Base-by-base conservation (phyloP, 495 filamentous ascomycete genomes). In the Xylaria curta region DNA sequence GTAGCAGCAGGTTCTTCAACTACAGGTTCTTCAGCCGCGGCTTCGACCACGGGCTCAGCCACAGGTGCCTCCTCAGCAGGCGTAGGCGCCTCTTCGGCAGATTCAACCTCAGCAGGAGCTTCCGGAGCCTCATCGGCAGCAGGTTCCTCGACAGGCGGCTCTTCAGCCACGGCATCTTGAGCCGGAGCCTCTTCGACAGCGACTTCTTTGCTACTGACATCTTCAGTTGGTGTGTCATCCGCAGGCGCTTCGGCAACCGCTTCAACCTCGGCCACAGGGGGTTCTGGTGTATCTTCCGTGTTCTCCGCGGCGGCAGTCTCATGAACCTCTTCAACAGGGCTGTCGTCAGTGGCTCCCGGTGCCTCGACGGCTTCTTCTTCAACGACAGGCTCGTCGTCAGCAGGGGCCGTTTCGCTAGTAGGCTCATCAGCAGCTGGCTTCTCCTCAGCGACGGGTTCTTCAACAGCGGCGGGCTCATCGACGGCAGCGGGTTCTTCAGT, bases 361-460 rank as follows among this genome's bases (percentile, higher is more conserved):
- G 13, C 58, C 44, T 64, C 73, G 8, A 33, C n/a, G 44, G 58
- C 54, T 33, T 63, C 47, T 58, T 73, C 74, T 26, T 75, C 66
- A 21, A 28, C 4, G 8, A 42, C 56, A 59, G 72, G 64, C 13
- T 58, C 56, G 2, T 72, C 61, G 9, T 72, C 61, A 4, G 53
- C 47, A 8, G 62, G 33, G n/a, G 40, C 15, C 38, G 71, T 53
- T 49, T 74, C 75, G 19, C n/a, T 68, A 47, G 76, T 36, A 60
- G 69, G 12, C 67, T 69, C 56, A 15, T 63, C 63, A 19, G 60
- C 38, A 19, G 49, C 44, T 56, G 46, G 67, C 6, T 75, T 65
- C 47, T 74, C 65, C 33, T 38, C 47, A 5, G 64, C 28, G 10
- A 71, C 54, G 12, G 72, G 62, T 47, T 79, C 73, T 24, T 78